Evolutionary conservation across 495 filamentous ascomycete genomes (phyloP), one percentile per base, ranked within the genome.

Genomic region (Hypoxylon fragiforme): DNA sequence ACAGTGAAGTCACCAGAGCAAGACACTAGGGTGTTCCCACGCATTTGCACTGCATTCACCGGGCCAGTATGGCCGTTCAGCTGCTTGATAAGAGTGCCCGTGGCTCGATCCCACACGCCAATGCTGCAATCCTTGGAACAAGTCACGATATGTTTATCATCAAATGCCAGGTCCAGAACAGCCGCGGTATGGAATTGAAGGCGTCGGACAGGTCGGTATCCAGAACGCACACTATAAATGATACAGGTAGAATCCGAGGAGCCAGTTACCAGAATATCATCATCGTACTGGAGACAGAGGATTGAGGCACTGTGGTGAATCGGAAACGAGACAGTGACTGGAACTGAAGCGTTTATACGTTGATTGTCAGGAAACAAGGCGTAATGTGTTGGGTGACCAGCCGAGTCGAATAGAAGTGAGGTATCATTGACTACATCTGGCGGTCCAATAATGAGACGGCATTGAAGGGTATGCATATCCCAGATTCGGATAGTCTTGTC

Each of bases 401-500:
- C 55, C 7, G 70, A 65, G 43, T 74, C 76, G 51, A 71, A 72
- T 36, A 80, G 68, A 9, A 78, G 65, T 1, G 66, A 65, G n/a
- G 44, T 52, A 44, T 73, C 70, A 41, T 69, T 70, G 46, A 81
- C 69, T 7, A 80, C 69, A 18, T 76, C 74, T 5, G 77, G 77
- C 9, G 80, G 76, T 7, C 79, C 89, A 59, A 97, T 91, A 41
- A 96, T 80, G 51, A 90, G 85, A 24, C 81, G 76, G 66, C 92
- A 97, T 46, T 87, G 77, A 64, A 85, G 89, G 7, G 87, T 92
- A 54, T 86, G 81, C 72, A 95, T 87, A 71, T 96, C 89, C 94
- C 94, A 98, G 16, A 98, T 83, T 43, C 94, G 86, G 62, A 98
- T 92, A 0, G 94, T 97, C 62, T 86, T 87, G 68, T 98, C 94